phyloP scores from a whole-genome alignment of 1,139 yeast species.

The Yamadazyma siamensis region DNA sequence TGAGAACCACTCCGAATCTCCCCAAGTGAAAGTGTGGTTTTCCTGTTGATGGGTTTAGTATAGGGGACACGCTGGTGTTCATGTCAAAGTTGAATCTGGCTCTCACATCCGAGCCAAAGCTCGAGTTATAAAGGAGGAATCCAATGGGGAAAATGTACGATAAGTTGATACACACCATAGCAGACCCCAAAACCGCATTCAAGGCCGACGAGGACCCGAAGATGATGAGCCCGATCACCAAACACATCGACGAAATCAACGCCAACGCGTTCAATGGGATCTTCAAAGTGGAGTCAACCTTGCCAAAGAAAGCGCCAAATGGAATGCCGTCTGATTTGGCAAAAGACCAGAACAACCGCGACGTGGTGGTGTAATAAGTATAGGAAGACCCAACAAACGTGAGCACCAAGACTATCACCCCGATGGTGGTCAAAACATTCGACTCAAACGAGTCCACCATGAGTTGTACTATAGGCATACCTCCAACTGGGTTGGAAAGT shows the following conservation, averaged over 20 bases:
- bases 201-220: slow-evolving; percentile 25
- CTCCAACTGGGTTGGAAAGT: slow-evolving; percentile 23
- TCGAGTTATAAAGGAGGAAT: slow-evolving; percentile 19
- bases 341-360: slow-evolving; percentile 29
- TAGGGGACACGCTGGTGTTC: slow-evolving; percentile 6
- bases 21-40: slow-evolving; percentile 25
- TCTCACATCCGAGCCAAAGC: slow-evolving; percentile 13
- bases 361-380: slow-evolving; percentile 20
- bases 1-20: slow-evolving; percentile 23
- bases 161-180: slow-evolving; percentile 27
- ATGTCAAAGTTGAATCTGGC: slow-evolving; percentile 14
- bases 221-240: slow-evolving; percentile 20
- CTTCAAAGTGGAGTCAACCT: slow-evolving; percentile 17
- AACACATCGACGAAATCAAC: slow-evolving; percentile 16
- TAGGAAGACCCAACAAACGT: slow-evolving; percentile 20
- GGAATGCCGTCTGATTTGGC: slow-evolving; percentile 27
- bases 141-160: slow-evolving; percentile 27
- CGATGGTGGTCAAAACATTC: slow-evolving; percentile 23
- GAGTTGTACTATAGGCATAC: slow-evolving; percentile 27
- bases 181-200: slow-evolving; percentile 26
- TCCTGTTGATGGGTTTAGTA: slow-evolving; percentile 12
- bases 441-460: slow-evolving; percentile 25
- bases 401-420: slow-evolving; percentile 19
- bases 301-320: slow-evolving; percentile 20
- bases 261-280: slow-evolving; percentile 24